Evolutionary conservation across 345 rosid genomes (phyloP).

Genomic region (Luvunga scandens): DNA sequence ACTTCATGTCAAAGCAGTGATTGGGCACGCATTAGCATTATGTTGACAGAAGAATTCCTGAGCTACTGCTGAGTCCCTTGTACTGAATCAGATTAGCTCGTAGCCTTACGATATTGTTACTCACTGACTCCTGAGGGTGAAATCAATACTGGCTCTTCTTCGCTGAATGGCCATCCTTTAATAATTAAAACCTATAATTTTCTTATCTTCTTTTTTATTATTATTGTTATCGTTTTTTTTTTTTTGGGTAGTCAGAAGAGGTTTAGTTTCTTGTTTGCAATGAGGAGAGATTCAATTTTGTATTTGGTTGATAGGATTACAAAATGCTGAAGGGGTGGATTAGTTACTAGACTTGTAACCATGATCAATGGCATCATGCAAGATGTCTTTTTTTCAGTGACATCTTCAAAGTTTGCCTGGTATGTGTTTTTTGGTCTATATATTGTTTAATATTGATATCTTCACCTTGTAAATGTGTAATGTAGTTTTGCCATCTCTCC

Average conservation of each 20-base stretch:
- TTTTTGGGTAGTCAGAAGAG: not conserved
- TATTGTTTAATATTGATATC: constrained; percentile 12
- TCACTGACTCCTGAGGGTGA: not conserved
- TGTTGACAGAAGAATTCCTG: constrained; percentile 9
- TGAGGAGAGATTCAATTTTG: not conserved
- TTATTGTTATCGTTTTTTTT: not conserved
- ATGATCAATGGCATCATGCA: constrained; percentile 10
- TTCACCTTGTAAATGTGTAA: constrained; percentile 19
- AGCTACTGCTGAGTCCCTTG: constrained; percentile 2
- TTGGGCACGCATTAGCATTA: constrained; percentile 9
- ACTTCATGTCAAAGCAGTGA: constrained; percentile 12
- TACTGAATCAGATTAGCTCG: constrained; percentile 12
- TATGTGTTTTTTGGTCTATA: not conserved
- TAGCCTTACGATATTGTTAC: not conserved
- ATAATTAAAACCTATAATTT: constrained; percentile 8
- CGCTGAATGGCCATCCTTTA: constrained; percentile 14
- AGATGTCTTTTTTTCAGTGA: constrained; percentile 38
- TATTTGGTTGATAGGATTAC: constrained; percentile 11
- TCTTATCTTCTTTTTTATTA: too few relatives aligned
- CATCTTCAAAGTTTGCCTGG: constrained; percentile 27
- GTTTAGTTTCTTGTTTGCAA: constrained; percentile 4
- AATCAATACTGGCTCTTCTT: constrained; percentile 14
- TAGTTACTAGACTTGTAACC: not conserved
- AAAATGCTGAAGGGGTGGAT: not conserved
- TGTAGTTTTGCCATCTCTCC: not conserved